Evolutionary conservation across 441 rosid genomes (phyloP).

Genomic region (Pelargonium citronellum): DNA sequence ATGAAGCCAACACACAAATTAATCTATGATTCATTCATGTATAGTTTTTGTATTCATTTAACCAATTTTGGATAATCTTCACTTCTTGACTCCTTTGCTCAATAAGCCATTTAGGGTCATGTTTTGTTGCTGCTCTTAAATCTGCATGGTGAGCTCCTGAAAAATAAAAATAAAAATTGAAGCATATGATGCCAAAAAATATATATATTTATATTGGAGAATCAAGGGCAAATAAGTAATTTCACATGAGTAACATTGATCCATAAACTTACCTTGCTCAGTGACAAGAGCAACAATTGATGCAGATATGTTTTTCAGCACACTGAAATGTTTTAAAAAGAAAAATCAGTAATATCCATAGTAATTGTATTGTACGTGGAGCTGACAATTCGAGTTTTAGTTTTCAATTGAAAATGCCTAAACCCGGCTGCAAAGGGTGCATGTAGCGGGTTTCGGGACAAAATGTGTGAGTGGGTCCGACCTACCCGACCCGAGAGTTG

Average conservation of each 20-base stretch:
- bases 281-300: slow-evolving; percentile 60
- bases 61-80: slow-evolving; percentile 47
- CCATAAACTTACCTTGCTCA: slow-evolving; percentile 36
- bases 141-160: slow-evolving; percentile 71
- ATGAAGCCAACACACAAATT: neutral
- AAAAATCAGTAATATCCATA: neutral
- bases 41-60: slow-evolving; percentile 37
- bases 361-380: too few species aligned
- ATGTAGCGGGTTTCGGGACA: too few species aligned
- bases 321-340: slow-evolving; percentile 27
- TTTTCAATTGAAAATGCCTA: too few species aligned
- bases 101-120: slow-evolving; percentile 58
- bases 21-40: neutral
- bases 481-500: too few species aligned
- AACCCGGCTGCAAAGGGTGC: too few species aligned
- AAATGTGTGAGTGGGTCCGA: too few species aligned
- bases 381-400: too few species aligned
- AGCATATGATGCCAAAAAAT: neutral
- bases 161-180: neutral
- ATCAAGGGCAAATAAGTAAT: neutral
- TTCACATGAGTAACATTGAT: too few species aligned
- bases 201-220: neutral
- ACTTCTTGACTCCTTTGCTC: slow-evolving; percentile 59
- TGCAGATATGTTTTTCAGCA: slow-evolving; percentile 57
- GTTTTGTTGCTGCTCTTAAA: slow-evolving; percentile 47